Evolutionary conservation across 352 stramenopile species (phyloP).

Genomic region (Poterioochromonas sp.): DNA sequence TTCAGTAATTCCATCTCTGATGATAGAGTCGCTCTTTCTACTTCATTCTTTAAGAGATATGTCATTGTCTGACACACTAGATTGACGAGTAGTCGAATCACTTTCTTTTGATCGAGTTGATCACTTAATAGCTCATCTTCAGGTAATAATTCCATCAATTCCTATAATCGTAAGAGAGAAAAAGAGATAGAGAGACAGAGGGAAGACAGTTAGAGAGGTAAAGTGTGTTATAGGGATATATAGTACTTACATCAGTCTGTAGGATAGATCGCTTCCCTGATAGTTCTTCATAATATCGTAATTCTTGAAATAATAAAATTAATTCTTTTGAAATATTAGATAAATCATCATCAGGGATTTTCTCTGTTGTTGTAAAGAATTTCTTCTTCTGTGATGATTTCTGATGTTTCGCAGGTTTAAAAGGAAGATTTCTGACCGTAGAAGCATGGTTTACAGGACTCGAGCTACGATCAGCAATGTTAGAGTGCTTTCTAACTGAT

Average conservation of each 20-base stretch:
- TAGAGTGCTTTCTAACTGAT: background rate
- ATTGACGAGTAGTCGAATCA: background rate
- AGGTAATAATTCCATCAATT: too few species aligned
- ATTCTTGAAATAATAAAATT: background rate
- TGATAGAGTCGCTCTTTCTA: background rate
- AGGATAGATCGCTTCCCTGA: background rate
- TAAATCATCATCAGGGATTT: background rate
- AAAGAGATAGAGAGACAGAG: too few species aligned
- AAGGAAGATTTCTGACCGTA: too few species aligned
- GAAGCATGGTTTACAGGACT: background rate
- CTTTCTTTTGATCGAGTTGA: background rate
- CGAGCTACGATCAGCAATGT: background rate
- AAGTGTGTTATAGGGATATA: too few species aligned
- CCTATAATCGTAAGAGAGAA: too few species aligned
- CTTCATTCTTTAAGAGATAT: background rate
- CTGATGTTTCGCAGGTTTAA: too few species aligned
- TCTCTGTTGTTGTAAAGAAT: background rate
- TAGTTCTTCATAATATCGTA: background rate
- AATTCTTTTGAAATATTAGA: background rate
- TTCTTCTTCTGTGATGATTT: too few species aligned
- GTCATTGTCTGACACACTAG: slow-evolving; percentile 27
- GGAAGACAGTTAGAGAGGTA: too few species aligned
- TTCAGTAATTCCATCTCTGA: background rate
- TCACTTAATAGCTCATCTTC: too few species aligned
- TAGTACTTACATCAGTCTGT: background rate